Conservation (phyloP, 164 flowering plant genomes). For the Aristolochia fimbriata region DNA sequence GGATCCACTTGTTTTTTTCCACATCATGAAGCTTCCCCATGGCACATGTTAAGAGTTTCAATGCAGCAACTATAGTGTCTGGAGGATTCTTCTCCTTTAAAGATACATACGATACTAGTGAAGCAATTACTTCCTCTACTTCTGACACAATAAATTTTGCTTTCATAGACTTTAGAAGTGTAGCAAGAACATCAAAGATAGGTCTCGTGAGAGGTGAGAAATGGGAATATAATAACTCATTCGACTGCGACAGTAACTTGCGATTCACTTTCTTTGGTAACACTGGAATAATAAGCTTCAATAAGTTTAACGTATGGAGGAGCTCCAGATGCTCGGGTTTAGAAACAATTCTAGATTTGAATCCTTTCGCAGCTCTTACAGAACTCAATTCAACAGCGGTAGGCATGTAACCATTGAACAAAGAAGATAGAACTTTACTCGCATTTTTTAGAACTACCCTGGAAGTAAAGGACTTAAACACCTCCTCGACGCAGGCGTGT, state of each 20-base stretch:
- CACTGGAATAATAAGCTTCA: constrained; percentile 39
- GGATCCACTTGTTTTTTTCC: constrained; percentile 28
- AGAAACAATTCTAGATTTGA: constrained; percentile 18
- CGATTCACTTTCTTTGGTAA: constrained; percentile 33
- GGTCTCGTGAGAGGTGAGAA: constrained; percentile 53
- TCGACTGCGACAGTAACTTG: constrained; percentile 28
- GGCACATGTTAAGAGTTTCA: constrained; percentile 31
- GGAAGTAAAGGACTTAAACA: constrained; percentile 36
- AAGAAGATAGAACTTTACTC: constrained; percentile 38
- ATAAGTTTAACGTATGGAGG: constrained; percentile 50
- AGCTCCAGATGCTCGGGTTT: constrained; percentile 47
- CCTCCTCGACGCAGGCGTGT: constrained; percentile 46
- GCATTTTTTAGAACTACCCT: constrained; percentile 35
- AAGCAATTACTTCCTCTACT: constrained; percentile 30
- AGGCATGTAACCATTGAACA: constrained; percentile 36
- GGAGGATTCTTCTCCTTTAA: constrained; percentile 39
- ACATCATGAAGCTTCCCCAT: constrained; percentile 30
- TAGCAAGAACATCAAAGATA: constrained; percentile 35
- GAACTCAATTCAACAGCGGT: constrained; percentile 27
- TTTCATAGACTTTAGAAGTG: constrained; percentile 24
- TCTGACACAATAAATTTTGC: constrained; percentile 23
- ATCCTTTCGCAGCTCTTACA: constrained; percentile 20
- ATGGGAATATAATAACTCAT: constrained; percentile 27
- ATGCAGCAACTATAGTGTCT: constrained; percentile 53
- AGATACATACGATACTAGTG: constrained; percentile 47